These are phyloP conservation scores for Penicillium verhagenii DNA, from an alignment of 495 filamentous ascomycete species.

Conservation along the genomic window DNA sequence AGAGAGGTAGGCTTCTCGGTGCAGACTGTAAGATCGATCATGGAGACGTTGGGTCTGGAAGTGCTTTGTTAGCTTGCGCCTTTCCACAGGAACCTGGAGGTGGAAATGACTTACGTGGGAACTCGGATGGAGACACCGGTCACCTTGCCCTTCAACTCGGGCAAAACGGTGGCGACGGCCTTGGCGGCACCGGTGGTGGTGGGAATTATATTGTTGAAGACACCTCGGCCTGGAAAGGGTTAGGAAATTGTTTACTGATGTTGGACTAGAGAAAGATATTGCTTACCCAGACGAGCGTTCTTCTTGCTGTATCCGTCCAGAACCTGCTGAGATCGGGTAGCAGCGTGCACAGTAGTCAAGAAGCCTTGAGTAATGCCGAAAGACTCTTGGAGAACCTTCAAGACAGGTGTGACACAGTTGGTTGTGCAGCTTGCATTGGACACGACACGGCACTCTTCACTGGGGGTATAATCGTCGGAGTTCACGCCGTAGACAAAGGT, in stretches of 20 bases:
- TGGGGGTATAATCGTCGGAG: slow-evolving; percentile 24
- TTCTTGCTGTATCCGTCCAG: slow-evolving; percentile 41
- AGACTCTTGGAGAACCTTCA: slow-evolving; percentile 32
- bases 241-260: neutral
- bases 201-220: slow-evolving; percentile 39
- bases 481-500: slow-evolving; percentile 40
- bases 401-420: slow-evolving; percentile 35
- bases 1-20: slow-evolving; percentile 33
- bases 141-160: slow-evolving; percentile 32
- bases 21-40: slow-evolving; percentile 38
- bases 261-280: neutral
- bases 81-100: no score
- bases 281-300: slow-evolving; percentile 33
- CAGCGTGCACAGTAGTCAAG: slow-evolving; percentile 36
- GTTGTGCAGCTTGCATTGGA: slow-evolving; percentile 39
- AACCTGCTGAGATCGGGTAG: slow-evolving; percentile 38
- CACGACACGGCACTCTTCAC: slow-evolving; percentile 26
- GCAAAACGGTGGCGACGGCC: slow-evolving; percentile 32
- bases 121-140: slow-evolving; percentile 37
- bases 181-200: slow-evolving; percentile 37
- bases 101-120: slow-evolving; percentile 26
- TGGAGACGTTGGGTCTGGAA: slow-evolving; percentile 36
- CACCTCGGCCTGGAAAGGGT: slow-evolving; percentile 22
- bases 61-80: neutral
- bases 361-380: slow-evolving; percentile 35